phyloP scores from a whole-genome alignment of 83 land plant genomes.

The Diphasiastrum complanatum region DNA sequence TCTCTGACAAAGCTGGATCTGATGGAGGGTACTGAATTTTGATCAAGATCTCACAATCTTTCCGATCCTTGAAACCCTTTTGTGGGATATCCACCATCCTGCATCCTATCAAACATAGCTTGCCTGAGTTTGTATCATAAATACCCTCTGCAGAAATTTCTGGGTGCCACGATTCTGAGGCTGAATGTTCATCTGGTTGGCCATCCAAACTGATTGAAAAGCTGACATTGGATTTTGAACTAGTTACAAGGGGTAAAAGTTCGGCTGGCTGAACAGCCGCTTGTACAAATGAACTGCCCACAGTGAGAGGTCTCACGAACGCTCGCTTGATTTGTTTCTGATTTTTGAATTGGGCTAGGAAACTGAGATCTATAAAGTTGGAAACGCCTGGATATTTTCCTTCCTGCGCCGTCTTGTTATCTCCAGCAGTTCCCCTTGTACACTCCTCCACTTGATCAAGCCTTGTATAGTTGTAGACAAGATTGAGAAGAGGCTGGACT shows the following conservation, averaged over 20 bases:
- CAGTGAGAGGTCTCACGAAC: slow-evolving; percentile 26
- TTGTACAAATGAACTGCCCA: slow-evolving; percentile 19
- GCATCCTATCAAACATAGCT: slow-evolving; percentile 72
- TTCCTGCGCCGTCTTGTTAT: slow-evolving; percentile 5
- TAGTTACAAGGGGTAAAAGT: too few species aligned
- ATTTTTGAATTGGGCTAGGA: slow-evolving; percentile 27
- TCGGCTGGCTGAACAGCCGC: too few species aligned
- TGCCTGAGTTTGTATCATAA: slow-evolving; percentile 48
- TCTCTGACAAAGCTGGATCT: slow-evolving; percentile 11
- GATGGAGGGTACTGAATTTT: slow-evolving; percentile 45
- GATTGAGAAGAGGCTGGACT: background rate
- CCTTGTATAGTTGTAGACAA: slow-evolving; percentile 44
- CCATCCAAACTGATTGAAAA: slow-evolving; percentile 5
- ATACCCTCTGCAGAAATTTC: slow-evolving; percentile 72
- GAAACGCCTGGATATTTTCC: slow-evolving; percentile 40
- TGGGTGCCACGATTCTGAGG: background rate
- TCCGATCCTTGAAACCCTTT: background rate
- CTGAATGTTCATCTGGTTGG: background rate
- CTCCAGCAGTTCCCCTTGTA: slow-evolving; percentile 17
- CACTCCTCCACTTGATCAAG: slow-evolving; percentile 20
- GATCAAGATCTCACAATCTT: slow-evolving; percentile 57
- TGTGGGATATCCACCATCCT: slow-evolving; percentile 2
- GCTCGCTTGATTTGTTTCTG: slow-evolving; percentile 19
- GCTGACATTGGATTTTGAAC: background rate
- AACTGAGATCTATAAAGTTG: slow-evolving; percentile 33